Conservation (phyloP, 2,329 filamentous ascomycete species). For the Neurospora crassa region DNA sequence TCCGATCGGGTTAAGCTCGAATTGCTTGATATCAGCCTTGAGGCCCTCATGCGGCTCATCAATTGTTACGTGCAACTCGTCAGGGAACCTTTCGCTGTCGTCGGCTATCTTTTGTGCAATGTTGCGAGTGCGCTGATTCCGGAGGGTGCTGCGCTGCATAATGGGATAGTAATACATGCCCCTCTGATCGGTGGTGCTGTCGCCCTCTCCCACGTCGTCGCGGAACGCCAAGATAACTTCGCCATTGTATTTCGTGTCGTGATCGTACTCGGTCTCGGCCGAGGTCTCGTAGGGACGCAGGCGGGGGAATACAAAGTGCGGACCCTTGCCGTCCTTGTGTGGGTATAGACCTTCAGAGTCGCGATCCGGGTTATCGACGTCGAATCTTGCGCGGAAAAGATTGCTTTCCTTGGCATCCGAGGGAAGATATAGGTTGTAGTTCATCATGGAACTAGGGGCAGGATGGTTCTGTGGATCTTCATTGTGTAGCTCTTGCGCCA, state of each 20-base stretch:
- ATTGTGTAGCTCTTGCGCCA: slow-evolving; percentile 43
- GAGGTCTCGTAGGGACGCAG: slow-evolving; percentile 56
- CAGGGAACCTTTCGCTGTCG: slow-evolving; percentile 41
- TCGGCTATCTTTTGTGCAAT: slow-evolving; percentile 32
- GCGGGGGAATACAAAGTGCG: slow-evolving; percentile 51
- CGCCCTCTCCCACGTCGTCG: slow-evolving; percentile 36
- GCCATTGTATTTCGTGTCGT: slow-evolving; percentile 52
- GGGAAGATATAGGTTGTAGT: slow-evolving; percentile 59
- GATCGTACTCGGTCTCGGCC: slow-evolving; percentile 45
- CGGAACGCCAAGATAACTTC: slow-evolving; percentile 53
- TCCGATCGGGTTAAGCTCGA: slow-evolving; percentile 43
- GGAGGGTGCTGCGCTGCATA: slow-evolving; percentile 53
- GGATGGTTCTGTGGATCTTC: slow-evolving; percentile 46
- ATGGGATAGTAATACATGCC: slow-evolving; percentile 61
- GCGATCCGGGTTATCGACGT: slow-evolving; percentile 44
- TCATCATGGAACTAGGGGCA: slow-evolving; percentile 47
- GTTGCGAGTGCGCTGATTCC: slow-evolving; percentile 54
- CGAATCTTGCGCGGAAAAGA: slow-evolving; percentile 52
- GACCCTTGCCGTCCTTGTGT: slow-evolving; percentile 29
- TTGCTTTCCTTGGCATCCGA: slow-evolving; percentile 36
- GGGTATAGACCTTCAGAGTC: slow-evolving; percentile 48
- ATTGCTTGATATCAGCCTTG: slow-evolving; percentile 40
- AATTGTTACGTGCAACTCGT: slow-evolving; percentile 46
- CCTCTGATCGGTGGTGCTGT: slow-evolving; percentile 34
- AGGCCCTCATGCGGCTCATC: slow-evolving; percentile 46